phyloP scores from a whole-genome alignment of 2,329 filamentous ascomycete genomes.

The Emmonsiellopsis sp. region DNA sequence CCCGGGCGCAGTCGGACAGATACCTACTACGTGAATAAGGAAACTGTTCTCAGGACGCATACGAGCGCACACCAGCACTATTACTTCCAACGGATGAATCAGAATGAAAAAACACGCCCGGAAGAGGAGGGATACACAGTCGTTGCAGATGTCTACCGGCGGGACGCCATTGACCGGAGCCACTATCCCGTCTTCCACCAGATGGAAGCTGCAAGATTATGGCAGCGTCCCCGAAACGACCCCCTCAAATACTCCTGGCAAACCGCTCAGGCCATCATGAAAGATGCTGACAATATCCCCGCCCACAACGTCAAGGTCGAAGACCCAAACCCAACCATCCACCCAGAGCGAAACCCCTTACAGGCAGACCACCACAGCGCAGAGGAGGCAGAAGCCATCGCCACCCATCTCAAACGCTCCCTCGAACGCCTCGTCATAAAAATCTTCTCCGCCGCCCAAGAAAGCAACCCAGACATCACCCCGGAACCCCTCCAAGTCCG shows the following conservation, averaged over 20 bases:
- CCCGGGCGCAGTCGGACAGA: conserved; percentile 79
- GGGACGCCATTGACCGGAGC: conserved; percentile 87
- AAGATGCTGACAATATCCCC: conserved; percentile 62
- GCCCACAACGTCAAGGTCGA: conserved; percentile 67
- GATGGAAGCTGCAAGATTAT: conserved; percentile 90
- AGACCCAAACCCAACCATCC: conserved; percentile 69
- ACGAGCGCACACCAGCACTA: conserved; percentile 89
- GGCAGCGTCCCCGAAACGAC: conserved; percentile 53
- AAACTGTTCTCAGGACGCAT: conserved; percentile 81
- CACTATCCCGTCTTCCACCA: conserved; percentile 98
- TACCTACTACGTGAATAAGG: conserved; percentile 87
- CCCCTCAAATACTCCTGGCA: conserved; percentile 26
- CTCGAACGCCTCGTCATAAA: conserved; percentile 84
- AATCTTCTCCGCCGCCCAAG: conserved; percentile 70
- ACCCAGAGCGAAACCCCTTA: conserved; percentile 71
- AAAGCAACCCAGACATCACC: conserved; percentile 38
- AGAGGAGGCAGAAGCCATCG: conserved; percentile 74
- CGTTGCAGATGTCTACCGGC: conserved; percentile 86
- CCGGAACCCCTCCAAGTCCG: conserved; percentile 72
- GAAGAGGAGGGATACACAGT: conserved; percentile 68
- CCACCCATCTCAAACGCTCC: conserved; percentile 75
- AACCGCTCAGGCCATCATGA: conserved; percentile 53
- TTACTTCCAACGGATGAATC: conserved; percentile 59
- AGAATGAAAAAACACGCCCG: conserved; percentile 24
- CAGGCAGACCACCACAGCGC: conserved; percentile 61